phyloP scores from a whole-genome alignment of 129 eudicot genomes.

The Centella asiatica region DNA sequence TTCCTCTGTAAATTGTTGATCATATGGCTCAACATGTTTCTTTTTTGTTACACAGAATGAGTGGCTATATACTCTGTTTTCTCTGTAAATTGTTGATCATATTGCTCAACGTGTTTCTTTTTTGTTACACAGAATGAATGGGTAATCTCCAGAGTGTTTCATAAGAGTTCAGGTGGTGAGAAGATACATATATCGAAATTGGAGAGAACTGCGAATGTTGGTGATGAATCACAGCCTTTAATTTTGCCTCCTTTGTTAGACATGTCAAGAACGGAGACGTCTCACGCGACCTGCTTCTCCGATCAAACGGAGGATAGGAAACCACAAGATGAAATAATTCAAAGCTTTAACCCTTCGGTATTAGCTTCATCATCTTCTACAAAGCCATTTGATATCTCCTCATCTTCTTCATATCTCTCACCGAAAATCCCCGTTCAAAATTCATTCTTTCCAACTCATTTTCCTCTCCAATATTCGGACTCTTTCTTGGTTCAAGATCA shows the following conservation, averaged over 20 bases:
- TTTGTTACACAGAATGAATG: conserved; percentile 60
- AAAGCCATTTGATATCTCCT: too few relatives aligned
- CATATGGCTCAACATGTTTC: neutral
- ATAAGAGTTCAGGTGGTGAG: conserved; percentile 55
- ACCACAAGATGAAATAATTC: conserved; percentile 22
- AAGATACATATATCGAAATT: conserved; percentile 45
- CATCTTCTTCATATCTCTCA: too few relatives aligned
- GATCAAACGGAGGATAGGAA: conserved; percentile 37
- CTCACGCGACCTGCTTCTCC: conserved; percentile 91
- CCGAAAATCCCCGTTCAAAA: conserved; percentile 7
- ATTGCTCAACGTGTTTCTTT: neutral
- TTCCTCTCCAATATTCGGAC: conserved; percentile 27
- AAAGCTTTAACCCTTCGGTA: conserved; percentile 14
- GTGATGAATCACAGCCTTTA: conserved; percentile 14
- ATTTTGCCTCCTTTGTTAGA: conserved; percentile 64
- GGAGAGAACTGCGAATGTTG: conserved; percentile 5
- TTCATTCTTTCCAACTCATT: conserved; percentile 20
- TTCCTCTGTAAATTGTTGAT: neutral
- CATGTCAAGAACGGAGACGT: conserved; percentile 35
- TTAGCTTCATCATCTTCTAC: conserved; percentile 7
- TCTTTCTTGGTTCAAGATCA: conserved; percentile 55
- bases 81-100: neutral
- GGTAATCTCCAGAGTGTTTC: conserved; percentile 79
- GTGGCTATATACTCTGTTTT: neutral
- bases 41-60: conserved; percentile 30